phyloP scores from a whole-genome alignment of 176 grass and related monocot species.

The Triticum urartu region DNA sequence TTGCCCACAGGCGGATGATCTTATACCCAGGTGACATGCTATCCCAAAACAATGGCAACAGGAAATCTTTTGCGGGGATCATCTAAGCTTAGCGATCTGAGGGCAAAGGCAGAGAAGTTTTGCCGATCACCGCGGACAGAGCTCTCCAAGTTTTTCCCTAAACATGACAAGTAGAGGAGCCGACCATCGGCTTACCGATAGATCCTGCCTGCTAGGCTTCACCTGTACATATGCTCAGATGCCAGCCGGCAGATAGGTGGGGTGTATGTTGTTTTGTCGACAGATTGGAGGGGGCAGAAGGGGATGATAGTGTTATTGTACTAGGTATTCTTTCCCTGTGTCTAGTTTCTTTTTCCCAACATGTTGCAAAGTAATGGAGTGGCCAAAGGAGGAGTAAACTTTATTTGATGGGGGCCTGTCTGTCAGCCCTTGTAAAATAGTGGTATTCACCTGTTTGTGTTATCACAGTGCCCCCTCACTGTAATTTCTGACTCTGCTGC shows the following conservation, averaged over 20 bases:
- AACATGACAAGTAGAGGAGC: slow-evolving; percentile 38
- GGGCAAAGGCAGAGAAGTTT: slow-evolving; percentile 11
- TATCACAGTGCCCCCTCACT: slow-evolving; percentile 15
- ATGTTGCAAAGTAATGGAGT: slow-evolving; percentile 30
- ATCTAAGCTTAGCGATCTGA: neutral
- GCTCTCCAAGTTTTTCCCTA: slow-evolving; percentile 22
- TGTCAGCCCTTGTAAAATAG: slow-evolving; percentile 35
- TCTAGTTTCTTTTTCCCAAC: slow-evolving; percentile 40
- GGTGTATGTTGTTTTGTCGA: slow-evolving; percentile 34
- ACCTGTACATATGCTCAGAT: slow-evolving; percentile 65
- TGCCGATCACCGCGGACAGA: slow-evolving; percentile 2
- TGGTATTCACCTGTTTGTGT: neutral
- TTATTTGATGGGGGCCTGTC: slow-evolving; percentile 1
- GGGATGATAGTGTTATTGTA: slow-evolving; percentile 41
- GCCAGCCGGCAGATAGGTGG: slow-evolving; percentile 34
- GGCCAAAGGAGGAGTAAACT: slow-evolving; percentile 10
- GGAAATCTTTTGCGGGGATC: slow-evolving; percentile 15
- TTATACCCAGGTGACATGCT: slow-evolving; percentile 13
- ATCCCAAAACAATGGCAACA: neutral
- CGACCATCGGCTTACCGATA: neutral
- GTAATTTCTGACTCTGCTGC: slow-evolving; percentile 30
- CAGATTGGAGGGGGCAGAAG: slow-evolving; percentile 31
- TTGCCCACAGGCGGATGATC: slow-evolving; percentile 10
- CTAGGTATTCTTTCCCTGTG: slow-evolving; percentile 67
- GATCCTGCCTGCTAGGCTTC: slow-evolving; percentile 40